Evolutionary conservation across 169 alveolate species (phyloP).

Genomic region (Miamiensis avidus): DNA sequence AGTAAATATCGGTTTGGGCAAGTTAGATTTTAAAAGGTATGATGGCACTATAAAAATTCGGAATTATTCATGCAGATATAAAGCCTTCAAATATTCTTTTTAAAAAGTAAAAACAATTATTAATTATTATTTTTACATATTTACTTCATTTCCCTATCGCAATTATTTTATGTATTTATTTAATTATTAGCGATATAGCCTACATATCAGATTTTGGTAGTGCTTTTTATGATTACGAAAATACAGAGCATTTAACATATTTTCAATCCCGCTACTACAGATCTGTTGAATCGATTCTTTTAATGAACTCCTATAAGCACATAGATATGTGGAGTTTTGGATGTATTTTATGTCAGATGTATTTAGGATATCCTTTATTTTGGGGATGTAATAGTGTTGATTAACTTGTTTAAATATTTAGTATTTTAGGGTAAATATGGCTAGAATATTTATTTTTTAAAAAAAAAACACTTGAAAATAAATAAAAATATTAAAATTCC

Average conservation of each 20-base stretch:
- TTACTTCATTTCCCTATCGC: background rate
- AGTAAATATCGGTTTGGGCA: background rate
- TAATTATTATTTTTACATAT: too few relatives aligned
- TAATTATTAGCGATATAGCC: background rate
- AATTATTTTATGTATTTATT: background rate
- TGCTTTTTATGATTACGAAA: background rate
- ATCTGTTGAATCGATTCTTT: background rate
- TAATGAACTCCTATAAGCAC: too few relatives aligned
- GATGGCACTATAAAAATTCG: background rate
- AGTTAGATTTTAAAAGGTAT: background rate
- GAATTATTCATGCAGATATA: background rate
- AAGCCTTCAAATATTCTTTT: background rate
- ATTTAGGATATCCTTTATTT: background rate
- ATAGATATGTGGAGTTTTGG: background rate
- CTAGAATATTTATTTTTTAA: too few relatives aligned
- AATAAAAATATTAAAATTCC: too few relatives aligned
- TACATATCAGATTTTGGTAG: background rate
- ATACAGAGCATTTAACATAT: background rate
- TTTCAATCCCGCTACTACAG: background rate
- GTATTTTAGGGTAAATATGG: background rate
- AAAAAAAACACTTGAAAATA: too few relatives aligned
- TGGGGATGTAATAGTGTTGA: background rate
- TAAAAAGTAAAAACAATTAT: background rate
- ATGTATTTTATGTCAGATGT: background rate
- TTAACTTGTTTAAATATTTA: too few relatives aligned